Percentiles rank a stretch among this genome's conserved stretches.
Conservation (phyloP, 1,284 basidiomycete genomes). For the Rhodotorula glutinis region DNA sequence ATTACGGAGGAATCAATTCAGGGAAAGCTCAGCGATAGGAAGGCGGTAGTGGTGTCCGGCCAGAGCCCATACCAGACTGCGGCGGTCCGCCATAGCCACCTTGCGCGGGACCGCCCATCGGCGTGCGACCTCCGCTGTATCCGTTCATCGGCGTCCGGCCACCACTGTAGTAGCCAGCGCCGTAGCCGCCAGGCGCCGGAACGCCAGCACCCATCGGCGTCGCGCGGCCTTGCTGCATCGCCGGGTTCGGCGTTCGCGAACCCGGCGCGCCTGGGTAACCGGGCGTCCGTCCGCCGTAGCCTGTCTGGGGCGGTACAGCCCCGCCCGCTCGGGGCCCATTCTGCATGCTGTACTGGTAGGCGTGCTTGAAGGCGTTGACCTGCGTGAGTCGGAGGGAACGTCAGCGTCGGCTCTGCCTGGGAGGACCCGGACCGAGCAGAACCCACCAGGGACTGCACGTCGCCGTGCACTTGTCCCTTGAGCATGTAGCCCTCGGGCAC, state of each 20-base stretch:
- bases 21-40: not conserved
- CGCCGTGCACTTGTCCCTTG: constrained; percentile 20
- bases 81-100: constrained; percentile 3
- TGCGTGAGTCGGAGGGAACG: not conserved
- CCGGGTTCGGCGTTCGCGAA: not conserved
- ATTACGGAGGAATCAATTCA: no score
- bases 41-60: not conserved
- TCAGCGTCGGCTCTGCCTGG: not conserved
- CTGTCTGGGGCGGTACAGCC: not conserved
- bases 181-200: not conserved
- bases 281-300: constrained; percentile 1
- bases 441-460: constrained; percentile 22
- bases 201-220: not conserved
- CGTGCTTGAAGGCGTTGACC: constrained; percentile 34
- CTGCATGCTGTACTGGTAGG: constrained; percentile 15
- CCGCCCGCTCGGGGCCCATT: not conserved
- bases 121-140: not conserved
- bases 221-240: not conserved
- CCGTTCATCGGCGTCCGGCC: not conserved
- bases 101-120: not conserved
- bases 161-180: not conserved
- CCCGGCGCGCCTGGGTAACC: not conserved
- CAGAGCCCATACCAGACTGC: not conserved
- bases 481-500: constrained; percentile 73
- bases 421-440: not conserved